These are phyloP conservation scores for Castanea mollissima DNA, from an alignment of 306 rosid genomes.

Conservation along the genomic window DNA sequence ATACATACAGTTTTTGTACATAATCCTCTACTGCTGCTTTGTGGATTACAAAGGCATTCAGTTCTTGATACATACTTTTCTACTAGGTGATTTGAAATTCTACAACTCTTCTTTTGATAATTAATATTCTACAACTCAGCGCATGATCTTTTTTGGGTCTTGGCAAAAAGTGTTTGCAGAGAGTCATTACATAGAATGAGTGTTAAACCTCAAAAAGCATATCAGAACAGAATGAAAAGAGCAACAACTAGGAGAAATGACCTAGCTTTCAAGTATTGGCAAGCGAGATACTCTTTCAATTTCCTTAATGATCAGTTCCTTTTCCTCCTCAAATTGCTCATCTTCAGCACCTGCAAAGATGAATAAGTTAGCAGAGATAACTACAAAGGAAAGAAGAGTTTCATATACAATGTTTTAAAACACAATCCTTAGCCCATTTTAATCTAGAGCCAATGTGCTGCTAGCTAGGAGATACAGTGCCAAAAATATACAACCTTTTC, in stretches of 20 bases:
- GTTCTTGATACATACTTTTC: background rate
- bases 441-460: too few species aligned
- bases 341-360: conserved; percentile 34
- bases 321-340: conserved; percentile 94
- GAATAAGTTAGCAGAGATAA: too few species aligned
- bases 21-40: background rate
- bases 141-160: background rate
- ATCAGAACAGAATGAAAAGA: conserved; percentile 23
- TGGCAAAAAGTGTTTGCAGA: conserved; percentile 8
- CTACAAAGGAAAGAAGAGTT: too few species aligned
- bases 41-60: conserved; percentile 8
- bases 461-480: conserved; percentile 18
- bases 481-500: conserved; percentile 55
- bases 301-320: conserved; percentile 82
- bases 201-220: conserved; percentile 13
- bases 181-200: conserved; percentile 24
- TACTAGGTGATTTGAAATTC: background rate
- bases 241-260: conserved; percentile 12
- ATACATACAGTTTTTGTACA: background rate
- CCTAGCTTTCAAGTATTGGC: conserved; percentile 24
- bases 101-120: too few species aligned
- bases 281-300: conserved; percentile 46
- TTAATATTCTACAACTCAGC: background rate
- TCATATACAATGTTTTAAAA: too few species aligned
- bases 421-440: too few species aligned